Evolutionary conservation across 495 filamentous ascomycete species (phyloP).

Genomic region (Tuber aestivum): DNA sequence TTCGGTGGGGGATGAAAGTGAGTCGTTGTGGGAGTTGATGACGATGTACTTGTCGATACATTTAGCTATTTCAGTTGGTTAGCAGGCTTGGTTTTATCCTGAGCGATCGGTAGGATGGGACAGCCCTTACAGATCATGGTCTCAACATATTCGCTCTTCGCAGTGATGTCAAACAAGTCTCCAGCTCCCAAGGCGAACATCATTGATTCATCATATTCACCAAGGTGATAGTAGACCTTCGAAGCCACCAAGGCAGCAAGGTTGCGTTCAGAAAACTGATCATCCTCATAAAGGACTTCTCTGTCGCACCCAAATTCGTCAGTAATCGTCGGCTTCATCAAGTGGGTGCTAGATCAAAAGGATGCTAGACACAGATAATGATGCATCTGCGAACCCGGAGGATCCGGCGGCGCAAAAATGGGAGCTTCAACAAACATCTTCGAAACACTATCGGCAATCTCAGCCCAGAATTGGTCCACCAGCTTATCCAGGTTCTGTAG

Average conservation of each 20-base stretch:
- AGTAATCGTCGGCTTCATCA: slow-evolving; percentile 20
- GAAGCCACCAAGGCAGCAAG: slow-evolving; percentile 90
- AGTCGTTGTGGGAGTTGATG: slow-evolving; percentile 46
- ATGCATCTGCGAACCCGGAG: slow-evolving; percentile 22
- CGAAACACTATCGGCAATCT: slow-evolving; percentile 83
- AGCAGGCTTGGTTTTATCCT: slow-evolving; percentile 10
- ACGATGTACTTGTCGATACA: slow-evolving; percentile 97
- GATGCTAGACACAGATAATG: slow-evolving; percentile 6
- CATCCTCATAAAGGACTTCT: slow-evolving; percentile 96
- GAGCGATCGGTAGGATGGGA: slow-evolving; percentile 9
- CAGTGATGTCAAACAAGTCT: slow-evolving; percentile 87
- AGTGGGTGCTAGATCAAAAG: background rate
- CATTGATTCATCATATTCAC: slow-evolving; percentile 99
- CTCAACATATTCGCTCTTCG: slow-evolving; percentile 92
- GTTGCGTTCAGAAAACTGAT: slow-evolving; percentile 85
- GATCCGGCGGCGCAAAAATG: background rate
- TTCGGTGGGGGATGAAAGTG: slow-evolving; percentile 28
- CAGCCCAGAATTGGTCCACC: slow-evolving; percentile 94
- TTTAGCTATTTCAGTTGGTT: slow-evolving; percentile 54
- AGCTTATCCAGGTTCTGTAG: slow-evolving; percentile 89
- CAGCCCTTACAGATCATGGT: slow-evolving; percentile 70
- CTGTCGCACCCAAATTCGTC: slow-evolving; percentile 48
- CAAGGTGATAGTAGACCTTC: slow-evolving; percentile 97
- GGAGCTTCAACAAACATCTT: slow-evolving; percentile 67
- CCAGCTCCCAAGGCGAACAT: slow-evolving; percentile 92